Evolutionary conservation across 257 asterid genomes (phyloP).

Genomic region (Solanum virginianum): DNA sequence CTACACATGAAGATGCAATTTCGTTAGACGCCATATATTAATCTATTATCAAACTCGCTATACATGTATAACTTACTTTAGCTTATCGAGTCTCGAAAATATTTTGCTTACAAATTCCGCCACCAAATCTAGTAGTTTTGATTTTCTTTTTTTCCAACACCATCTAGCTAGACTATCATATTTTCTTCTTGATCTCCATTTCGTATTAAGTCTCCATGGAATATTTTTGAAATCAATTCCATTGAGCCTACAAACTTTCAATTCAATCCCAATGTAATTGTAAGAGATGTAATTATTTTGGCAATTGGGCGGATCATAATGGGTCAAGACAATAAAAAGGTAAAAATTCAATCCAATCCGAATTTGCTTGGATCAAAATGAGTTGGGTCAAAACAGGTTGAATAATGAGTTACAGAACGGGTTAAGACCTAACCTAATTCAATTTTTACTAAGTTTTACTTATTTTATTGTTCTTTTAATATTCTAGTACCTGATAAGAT

Average conservation of each 20-base stretch:
- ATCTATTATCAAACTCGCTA: conserved; percentile 42
- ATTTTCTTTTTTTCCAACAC: background rate
- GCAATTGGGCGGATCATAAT: no score
- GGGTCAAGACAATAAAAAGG: no score
- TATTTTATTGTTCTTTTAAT: no score
- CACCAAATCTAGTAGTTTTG: conserved; percentile 10
- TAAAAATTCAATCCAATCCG: no score
- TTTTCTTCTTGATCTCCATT: conserved; percentile 9
- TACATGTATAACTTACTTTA: background rate
- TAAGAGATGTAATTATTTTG: background rate
- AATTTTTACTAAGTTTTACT: no score
- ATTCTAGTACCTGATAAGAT: no score
- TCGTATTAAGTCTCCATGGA: background rate
- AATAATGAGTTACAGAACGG: no score
- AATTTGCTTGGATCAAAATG: no score
- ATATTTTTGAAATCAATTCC: background rate
- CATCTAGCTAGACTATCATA: conserved; percentile 1
- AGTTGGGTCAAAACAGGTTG: no score
- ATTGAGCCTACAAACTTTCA: background rate
- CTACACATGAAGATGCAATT: conserved; percentile 12
- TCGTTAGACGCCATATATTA: conserved; percentile 37
- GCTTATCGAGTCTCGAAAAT: background rate
- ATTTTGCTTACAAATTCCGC: background rate
- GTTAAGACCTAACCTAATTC: no score
- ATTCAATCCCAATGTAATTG: no score